Evolutionary conservation across 495 filamentous ascomycete species (phyloP), one percentile per base, ranked within the genome.

Genomic region (Aspergillus diversus): DNA sequence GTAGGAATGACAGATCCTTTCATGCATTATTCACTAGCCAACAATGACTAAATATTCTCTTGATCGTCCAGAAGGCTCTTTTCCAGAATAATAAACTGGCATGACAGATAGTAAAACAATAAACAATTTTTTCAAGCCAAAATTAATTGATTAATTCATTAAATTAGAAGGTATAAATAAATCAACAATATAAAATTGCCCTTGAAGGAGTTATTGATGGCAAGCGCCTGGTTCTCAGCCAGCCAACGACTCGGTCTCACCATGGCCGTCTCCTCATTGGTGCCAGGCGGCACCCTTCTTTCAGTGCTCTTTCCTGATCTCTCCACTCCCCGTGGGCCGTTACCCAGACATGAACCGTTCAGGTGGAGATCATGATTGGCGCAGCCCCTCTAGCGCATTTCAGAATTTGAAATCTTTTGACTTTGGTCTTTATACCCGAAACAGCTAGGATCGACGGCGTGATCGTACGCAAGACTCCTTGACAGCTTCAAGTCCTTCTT

Each of bases 331-430:
- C 65, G 65, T 67, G 65, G 61, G 55, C 65, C 65, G 61, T 64
- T 64, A 64, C 62, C 57, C 56, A 57, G 59, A 63, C 55, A 62
- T 62, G 57, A 67, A 67, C 68, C 59, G 68, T 70, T 70, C 50
- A 8, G 57, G 62, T 63, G 68, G 61, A 52, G 66, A 55, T 58
- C 63, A 64, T 69, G 67, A 69, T 69, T 69, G 67, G 67, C 62
- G 60, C 47, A 59, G 56, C n/a, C 35, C 17, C 27, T n/a, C 54
- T 66, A 63, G 60, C 42, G 60, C 51, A 52, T 31, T 61, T 48
- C 34, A 63, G 56, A 63, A 70, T 70, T 70, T 67, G 64, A 56
- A 70, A 70, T 70, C 59, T 59, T 70, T 66, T 62, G 61, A 47
- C 55, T 69, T 63, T 54, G 33, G 35, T 54, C 58, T 49, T 56